These are phyloP conservation scores for Kodamaea kaohsiungensis DNA, from an alignment of 805 yeast genomes.

Conservation along the genomic window DNA sequence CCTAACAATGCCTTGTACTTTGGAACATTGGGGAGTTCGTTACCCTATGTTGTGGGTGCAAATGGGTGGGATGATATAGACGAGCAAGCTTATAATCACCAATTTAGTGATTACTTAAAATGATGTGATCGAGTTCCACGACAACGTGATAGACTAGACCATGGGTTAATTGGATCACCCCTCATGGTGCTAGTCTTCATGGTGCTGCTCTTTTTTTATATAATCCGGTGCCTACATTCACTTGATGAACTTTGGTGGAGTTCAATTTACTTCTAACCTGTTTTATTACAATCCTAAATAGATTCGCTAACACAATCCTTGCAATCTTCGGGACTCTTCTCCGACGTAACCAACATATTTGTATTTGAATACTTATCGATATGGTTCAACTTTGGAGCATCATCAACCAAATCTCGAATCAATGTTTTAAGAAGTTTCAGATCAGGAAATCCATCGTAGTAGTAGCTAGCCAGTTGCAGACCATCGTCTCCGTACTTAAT, in stretches of 20 bases:
- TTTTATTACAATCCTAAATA: background rate
- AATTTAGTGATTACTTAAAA: slow-evolving; percentile 17
- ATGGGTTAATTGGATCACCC: background rate
- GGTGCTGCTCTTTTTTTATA: background rate
- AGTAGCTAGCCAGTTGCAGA: slow-evolving; percentile 27
- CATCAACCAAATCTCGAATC: slow-evolving; percentile 60
- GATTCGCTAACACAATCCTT: slow-evolving; percentile 2
- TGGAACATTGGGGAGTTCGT: slow-evolving; percentile 49
- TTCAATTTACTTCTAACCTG: slow-evolving; percentile 2
- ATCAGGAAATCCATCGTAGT: slow-evolving; percentile 81
- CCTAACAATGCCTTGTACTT: slow-evolving; percentile 47
- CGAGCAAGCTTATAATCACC: slow-evolving; percentile 17
- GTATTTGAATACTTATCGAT: slow-evolving; percentile 41
- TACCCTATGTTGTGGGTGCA: slow-evolving; percentile 50
- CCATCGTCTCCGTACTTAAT: slow-evolving; percentile 19
- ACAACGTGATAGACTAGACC: background rate
- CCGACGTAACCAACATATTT: slow-evolving; percentile 2
- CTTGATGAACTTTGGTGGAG: background rate
- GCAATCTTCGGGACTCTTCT: background rate
- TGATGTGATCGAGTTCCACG: background rate
- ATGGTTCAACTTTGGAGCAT: slow-evolving; percentile 59
- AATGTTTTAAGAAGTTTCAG: slow-evolving; percentile 72
- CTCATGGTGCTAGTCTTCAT: background rate
- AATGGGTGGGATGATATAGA: slow-evolving; percentile 46
- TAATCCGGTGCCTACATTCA: background rate